A percentile compares a stretch with the other conserved stretches of the same genome.
These are phyloP conservation scores for Solanum verrucosum DNA, from an alignment of 257 asterid species.

Conservation along the genomic window DNA sequence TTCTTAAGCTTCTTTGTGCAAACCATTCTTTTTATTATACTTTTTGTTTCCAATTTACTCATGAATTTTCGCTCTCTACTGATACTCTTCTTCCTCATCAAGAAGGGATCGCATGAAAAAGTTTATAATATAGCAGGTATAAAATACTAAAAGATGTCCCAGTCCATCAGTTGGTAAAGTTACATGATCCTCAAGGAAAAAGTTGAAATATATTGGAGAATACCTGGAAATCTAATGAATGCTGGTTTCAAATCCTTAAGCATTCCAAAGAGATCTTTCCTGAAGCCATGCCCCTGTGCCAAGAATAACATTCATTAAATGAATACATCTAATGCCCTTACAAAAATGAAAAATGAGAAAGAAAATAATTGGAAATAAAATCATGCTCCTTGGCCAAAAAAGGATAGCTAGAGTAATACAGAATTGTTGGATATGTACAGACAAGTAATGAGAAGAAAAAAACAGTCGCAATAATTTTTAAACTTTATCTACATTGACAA, in stretches of 20 bases:
- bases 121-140: not conserved
- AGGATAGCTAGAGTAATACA: not conserved
- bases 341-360: not conserved
- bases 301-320: not conserved
- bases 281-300: conserved; percentile 88
- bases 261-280: conserved; percentile 81
- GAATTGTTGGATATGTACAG: not conserved
- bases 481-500: not conserved
- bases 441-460: not conserved
- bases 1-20: not conserved
- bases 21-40: not conserved
- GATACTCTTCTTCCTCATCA: not conserved
- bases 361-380: not conserved
- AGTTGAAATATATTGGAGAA: not conserved
- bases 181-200: not conserved
- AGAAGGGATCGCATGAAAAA: not conserved
- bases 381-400: not conserved
- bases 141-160: not conserved
- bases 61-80: not conserved
- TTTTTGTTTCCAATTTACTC: not conserved
- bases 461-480: not conserved
- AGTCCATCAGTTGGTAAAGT: not conserved
- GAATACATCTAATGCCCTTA: not conserved
- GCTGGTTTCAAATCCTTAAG: conserved; percentile 61
- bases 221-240: conserved; percentile 94